A percentile compares a stretch with the other conserved stretches of the same genome.
These are phyloP conservation scores for Oenanthe javanica DNA, from an alignment of 140 eudicot species.

Conservation along the genomic window DNA sequence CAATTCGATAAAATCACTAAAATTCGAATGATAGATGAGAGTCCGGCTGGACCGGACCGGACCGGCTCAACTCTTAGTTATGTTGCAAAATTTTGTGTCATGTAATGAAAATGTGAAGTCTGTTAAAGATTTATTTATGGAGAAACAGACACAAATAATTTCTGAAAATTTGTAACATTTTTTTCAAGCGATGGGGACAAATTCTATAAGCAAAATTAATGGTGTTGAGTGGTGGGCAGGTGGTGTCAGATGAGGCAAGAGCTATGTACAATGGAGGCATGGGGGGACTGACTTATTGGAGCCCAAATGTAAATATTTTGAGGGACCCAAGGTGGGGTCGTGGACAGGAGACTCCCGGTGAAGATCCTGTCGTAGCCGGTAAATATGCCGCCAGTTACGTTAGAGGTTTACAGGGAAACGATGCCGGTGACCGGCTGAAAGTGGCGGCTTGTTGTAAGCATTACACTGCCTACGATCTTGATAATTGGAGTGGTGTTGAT, in stretches of 20 bases:
- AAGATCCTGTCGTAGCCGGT: conserved; percentile 60
- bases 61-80: too few relatives aligned
- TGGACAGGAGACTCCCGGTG: conserved; percentile 70
- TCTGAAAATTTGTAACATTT: too few relatives aligned
- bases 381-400: conserved; percentile 51
- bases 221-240: conserved; percentile 26
- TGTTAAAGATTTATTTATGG: too few relatives aligned
- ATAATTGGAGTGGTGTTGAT: conserved; percentile 62
- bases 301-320: conserved; percentile 57
- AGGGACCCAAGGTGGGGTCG: conserved; percentile 76
- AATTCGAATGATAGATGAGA: too few relatives aligned
- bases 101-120: too few relatives aligned
- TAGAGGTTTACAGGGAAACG: conserved; percentile 52
- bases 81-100: too few relatives aligned
- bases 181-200: too few relatives aligned
- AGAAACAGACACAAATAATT: too few relatives aligned
- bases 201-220: background rate
- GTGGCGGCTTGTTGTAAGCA: conserved; percentile 74
- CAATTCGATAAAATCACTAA: too few relatives aligned
- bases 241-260: conserved; percentile 66
- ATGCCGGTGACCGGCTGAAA: conserved; percentile 42
- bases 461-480: conserved; percentile 62
- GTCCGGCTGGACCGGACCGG: too few relatives aligned
- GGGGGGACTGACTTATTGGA: conserved; percentile 61
- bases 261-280: conserved; percentile 67